Percentiles rank a stretch among this genome's conserved stretches.
Evolutionary conservation across 345 rosid genomes (phyloP).

Genomic region (Kernera saxatilis): DNA sequence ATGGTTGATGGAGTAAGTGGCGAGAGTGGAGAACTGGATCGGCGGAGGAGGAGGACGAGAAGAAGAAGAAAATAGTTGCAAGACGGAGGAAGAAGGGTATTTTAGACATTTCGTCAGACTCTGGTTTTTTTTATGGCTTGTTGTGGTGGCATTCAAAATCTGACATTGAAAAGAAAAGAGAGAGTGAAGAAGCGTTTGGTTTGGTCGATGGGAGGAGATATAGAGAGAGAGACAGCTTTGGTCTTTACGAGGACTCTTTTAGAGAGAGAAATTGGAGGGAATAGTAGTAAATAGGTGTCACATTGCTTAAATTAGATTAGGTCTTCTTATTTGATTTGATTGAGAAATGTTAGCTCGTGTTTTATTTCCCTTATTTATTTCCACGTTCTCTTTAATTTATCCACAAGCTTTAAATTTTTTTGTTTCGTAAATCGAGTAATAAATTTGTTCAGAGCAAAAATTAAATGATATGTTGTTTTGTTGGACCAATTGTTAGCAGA

Average conservation of each 20-base stretch:
- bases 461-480: slow-evolving; percentile 13
- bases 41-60: slow-evolving; percentile 25
- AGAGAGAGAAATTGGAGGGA: slow-evolving; percentile 11
- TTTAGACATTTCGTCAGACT: slow-evolving; percentile 4
- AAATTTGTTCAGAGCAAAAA: background rate
- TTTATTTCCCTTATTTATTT: slow-evolving; percentile 10
- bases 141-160: slow-evolving; percentile 27
- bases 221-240: slow-evolving; percentile 1
- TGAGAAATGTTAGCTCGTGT: background rate
- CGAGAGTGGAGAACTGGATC: slow-evolving; percentile 29
- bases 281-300: background rate
- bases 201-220: slow-evolving; percentile 17
- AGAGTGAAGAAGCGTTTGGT: slow-evolving; percentile 11
- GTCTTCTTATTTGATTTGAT: background rate
- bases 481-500: slow-evolving; percentile 26
- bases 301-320: background rate
- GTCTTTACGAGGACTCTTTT: slow-evolving; percentile 13
- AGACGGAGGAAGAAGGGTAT: slow-evolving; percentile 7
- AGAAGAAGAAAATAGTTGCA: background rate
- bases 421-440: background rate
- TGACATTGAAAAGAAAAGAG: slow-evolving; percentile 25
- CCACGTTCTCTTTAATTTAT: slow-evolving; percentile 14
- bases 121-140: slow-evolving; percentile 6
- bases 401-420: background rate
- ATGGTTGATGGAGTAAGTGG: slow-evolving; percentile 70